A percentile compares a stretch with the other conserved stretches of the same genome.
Conservation (phyloP, 305 asterid genomes). For the Fraxinus sp. region DNA sequence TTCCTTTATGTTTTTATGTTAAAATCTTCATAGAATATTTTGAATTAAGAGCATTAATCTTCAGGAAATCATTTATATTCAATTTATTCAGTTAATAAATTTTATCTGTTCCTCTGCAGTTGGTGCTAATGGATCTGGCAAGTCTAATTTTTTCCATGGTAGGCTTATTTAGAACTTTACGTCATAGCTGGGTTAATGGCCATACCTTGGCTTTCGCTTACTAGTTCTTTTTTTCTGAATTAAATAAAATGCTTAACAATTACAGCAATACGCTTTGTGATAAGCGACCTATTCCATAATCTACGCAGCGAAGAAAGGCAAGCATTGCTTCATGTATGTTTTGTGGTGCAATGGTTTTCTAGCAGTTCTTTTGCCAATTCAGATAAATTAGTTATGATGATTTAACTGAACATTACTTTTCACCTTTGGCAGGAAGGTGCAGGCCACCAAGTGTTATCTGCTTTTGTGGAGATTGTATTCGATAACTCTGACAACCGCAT, state of each 20-base stretch:
- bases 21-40: background rate
- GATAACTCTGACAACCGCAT: constrained; percentile 94
- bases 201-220: background rate
- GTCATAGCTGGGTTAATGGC: background rate
- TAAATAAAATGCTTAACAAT: constrained; percentile 12
- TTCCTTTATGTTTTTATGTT: background rate
- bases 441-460: constrained; percentile 89
- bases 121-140: constrained; percentile 99
- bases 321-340: constrained; percentile 87
- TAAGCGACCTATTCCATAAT: constrained; percentile 88
- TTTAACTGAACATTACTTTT: constrained; percentile 22
- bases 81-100: constrained; percentile 1
- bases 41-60: background rate
- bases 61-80: constrained; percentile 6
- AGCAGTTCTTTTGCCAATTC: background rate
- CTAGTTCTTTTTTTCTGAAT: background rate
- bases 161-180: constrained; percentile 23
- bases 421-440: constrained; percentile 80
- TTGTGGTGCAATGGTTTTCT: constrained; percentile 11
- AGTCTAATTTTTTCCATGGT: constrained; percentile 98
- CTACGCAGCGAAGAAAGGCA: constrained; percentile 91
- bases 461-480: constrained; percentile 97
- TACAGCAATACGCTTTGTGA: constrained; percentile 94
- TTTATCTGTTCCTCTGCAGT: constrained; percentile 45
- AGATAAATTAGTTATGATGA: constrained; percentile 1